Evolutionary conservation across 345 rosid genomes (phyloP).

Genomic region (Camelina neglecta): DNA sequence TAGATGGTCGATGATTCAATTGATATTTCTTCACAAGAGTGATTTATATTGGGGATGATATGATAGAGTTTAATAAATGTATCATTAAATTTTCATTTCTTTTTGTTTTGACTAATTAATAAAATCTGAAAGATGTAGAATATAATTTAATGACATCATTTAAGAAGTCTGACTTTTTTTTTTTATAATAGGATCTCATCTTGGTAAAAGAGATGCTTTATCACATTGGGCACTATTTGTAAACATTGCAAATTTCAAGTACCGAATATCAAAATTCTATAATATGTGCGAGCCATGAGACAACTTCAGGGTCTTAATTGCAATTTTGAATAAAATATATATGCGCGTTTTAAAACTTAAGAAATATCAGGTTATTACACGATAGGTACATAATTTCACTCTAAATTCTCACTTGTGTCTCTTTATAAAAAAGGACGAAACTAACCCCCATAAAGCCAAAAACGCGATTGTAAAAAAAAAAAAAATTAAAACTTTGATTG

Average conservation of each 20-base stretch:
- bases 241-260: neutral
- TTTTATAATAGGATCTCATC: neutral
- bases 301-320: neutral
- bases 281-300: neutral
- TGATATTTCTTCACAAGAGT: neutral
- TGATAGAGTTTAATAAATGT: too few relatives aligned
- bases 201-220: neutral
- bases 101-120: neutral
- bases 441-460: conserved; percentile 8
- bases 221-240: neutral
- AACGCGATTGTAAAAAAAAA: neutral
- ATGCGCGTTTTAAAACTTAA: neutral
- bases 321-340: neutral
- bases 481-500: neutral
- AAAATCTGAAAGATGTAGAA: neutral
- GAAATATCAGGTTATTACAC: conserved; percentile 25
- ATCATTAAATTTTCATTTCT: neutral
- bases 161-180: neutral
- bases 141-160: neutral
- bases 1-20: neutral
- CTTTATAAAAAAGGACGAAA: conserved; percentile 2
- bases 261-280: neutral
- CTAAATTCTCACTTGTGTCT: conserved; percentile 2
- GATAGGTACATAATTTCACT: conserved; percentile 9
- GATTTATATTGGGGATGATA: neutral